Evolutionary conservation across 176 grass and related monocot genomes (phyloP).

Genomic region (Zizania latifolia): DNA sequence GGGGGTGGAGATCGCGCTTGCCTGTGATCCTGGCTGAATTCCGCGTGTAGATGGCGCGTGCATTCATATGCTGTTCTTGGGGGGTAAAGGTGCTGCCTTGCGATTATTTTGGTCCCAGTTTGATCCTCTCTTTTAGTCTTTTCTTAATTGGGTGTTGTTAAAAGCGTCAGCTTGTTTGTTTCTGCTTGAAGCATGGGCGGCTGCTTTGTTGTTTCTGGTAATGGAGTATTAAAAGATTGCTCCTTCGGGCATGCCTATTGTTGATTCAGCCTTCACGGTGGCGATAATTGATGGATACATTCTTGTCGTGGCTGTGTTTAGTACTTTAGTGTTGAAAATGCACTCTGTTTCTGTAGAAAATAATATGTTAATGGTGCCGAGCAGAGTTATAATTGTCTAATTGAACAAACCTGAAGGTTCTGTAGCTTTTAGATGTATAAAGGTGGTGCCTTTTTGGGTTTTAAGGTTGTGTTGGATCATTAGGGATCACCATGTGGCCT

Average conservation of each 20-base stretch:
- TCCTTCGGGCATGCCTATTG: neutral
- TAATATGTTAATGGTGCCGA: neutral
- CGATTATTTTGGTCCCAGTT: neutral
- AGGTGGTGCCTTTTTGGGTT: neutral
- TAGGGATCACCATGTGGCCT: neutral
- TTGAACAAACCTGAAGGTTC: neutral
- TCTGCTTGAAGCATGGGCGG: neutral
- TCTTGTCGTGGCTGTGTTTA: neutral
- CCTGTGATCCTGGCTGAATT: neutral
- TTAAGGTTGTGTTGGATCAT: constrained; percentile 2
- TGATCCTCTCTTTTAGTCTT: no score
- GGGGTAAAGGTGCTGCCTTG: neutral
- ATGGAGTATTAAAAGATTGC: neutral
- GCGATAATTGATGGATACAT: neutral
- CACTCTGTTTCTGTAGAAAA: neutral
- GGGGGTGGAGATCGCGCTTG: neutral
- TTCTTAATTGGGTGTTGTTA: neutral
- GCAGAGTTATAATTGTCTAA: neutral
- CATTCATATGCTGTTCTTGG: neutral
- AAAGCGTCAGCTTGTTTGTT: constrained; percentile 28
- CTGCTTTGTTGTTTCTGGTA: neutral
- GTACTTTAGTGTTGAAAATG: neutral
- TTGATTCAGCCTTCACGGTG: neutral
- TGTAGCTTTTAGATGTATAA: constrained; percentile 10
- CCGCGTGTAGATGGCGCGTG: neutral